Evolutionary conservation across 805 yeast species (phyloP).

Genomic region (Peterozyma toletana): DNA sequence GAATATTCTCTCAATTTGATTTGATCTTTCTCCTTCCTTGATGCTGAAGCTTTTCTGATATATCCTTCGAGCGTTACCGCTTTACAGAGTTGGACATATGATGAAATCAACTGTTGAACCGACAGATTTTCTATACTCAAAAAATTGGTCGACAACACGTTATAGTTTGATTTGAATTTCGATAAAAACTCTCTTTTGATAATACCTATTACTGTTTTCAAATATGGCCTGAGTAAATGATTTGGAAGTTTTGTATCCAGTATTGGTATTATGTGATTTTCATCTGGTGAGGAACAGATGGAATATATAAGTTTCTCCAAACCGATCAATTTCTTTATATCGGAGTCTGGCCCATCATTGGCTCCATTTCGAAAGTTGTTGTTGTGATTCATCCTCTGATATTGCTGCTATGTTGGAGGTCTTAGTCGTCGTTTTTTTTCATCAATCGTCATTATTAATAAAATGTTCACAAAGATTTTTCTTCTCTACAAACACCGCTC

Average conservation of each 20-base stretch:
- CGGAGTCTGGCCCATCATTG: neutral
- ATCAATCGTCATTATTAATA: neutral
- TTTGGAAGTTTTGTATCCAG: neutral
- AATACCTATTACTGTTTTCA: neutral
- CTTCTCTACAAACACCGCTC: neutral
- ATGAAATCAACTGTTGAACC: constrained; percentile 4
- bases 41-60: neutral
- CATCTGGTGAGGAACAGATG: neutral
- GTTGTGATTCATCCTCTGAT: constrained; percentile 1
- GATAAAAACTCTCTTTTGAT: constrained; percentile 3
- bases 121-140: neutral
- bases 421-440: neutral
- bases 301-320: neutral
- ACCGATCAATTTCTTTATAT: neutral
- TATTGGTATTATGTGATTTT: neutral
- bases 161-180: constrained; percentile 2
- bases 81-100: constrained; percentile 2
- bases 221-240: neutral
- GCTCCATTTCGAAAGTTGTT: neutral
- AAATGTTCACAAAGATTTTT: neutral
- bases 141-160: constrained; percentile 1
- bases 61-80: constrained; percentile 1
- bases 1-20: neutral
- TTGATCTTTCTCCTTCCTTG: neutral
- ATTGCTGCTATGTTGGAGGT: neutral